phyloP scores from a whole-genome alignment of 2,329 filamentous ascomycete genomes.

The Cladophialophora bantiana region DNA sequence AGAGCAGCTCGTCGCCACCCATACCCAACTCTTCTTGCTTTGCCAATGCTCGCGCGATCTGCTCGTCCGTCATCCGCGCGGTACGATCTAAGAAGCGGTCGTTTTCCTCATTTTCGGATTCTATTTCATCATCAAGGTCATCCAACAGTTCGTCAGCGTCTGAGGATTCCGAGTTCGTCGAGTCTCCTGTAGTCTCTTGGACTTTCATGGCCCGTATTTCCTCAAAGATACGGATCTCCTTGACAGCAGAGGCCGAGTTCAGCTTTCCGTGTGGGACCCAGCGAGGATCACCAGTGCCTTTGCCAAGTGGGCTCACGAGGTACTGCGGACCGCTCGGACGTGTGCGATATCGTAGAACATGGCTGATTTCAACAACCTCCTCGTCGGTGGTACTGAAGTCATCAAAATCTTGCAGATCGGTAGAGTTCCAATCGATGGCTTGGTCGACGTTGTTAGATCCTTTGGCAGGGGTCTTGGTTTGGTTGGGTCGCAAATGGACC shows the following conservation, averaged over 20 bases:
- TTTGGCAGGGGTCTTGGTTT: constrained; percentile 19
- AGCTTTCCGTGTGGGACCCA: constrained; percentile 55
- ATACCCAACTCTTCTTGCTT: constrained; percentile 71
- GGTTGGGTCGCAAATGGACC: constrained; percentile 42
- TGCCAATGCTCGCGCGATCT: constrained; percentile 65
- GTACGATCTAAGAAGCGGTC: constrained; percentile 48
- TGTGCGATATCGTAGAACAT: constrained; percentile 55
- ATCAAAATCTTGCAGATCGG: constrained; percentile 57
- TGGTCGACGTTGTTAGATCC: constrained; percentile 21
- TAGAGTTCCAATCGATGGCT: constrained; percentile 51
- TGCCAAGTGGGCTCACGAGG: constrained; percentile 58
- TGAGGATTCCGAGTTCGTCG: constrained; percentile 41
- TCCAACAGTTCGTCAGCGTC: constrained; percentile 44
- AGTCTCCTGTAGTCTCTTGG: constrained; percentile 39
- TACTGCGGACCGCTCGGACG: constrained; percentile 58
- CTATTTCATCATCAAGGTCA: constrained; percentile 49
- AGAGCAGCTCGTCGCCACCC: constrained; percentile 63
- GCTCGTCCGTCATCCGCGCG: constrained; percentile 63
- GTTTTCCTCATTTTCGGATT: constrained; percentile 48
- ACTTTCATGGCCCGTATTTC: constrained; percentile 43
- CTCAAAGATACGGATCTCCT: constrained; percentile 47
- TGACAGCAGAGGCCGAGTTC: constrained; percentile 41
- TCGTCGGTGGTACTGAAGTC: constrained; percentile 58
- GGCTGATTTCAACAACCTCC: constrained; percentile 51
- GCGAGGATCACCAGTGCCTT: constrained; percentile 55